Evolutionary conservation across 139 green algal species (phyloP).

Genomic region (Desmodesmus armatus): DNA sequence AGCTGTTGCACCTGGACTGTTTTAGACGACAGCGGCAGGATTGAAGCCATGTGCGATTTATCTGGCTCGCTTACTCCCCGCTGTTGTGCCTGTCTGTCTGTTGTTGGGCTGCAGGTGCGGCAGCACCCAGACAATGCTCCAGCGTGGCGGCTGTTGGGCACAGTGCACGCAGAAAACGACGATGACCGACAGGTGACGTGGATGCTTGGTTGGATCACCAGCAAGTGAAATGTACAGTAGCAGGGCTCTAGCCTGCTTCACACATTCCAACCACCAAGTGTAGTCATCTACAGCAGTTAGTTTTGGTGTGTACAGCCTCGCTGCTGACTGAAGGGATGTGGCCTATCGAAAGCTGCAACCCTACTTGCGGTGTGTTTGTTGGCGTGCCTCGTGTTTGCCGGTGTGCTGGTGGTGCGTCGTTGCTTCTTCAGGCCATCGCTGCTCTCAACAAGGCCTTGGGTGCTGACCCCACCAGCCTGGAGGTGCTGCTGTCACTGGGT

Average conservation of each 20-base stretch:
- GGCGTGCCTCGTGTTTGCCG: too few relatives aligned
- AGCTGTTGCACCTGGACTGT: too few relatives aligned
- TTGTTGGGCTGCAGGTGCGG: constrained; percentile 37
- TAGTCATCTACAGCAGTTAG: too few relatives aligned
- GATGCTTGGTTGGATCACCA: too few relatives aligned
- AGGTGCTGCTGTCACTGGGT: constrained; percentile 93
- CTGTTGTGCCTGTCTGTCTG: neutral
- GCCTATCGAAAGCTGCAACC: too few relatives aligned
- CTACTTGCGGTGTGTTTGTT: neutral
- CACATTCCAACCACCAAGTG: too few relatives aligned
- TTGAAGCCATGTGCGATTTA: too few relatives aligned
- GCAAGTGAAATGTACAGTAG: too few relatives aligned
- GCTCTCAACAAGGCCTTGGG: constrained; percentile 83
- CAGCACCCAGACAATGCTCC: constrained; percentile 79
- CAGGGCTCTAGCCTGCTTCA: too few relatives aligned
- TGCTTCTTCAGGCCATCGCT: constrained; percentile 83
- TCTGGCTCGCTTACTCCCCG: neutral
- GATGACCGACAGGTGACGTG: constrained; percentile 91
- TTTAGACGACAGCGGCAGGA: too few relatives aligned
- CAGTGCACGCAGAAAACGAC: constrained; percentile 98
- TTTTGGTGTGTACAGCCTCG: neutral
- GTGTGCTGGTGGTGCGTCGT: neutral
- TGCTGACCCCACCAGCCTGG: constrained; percentile 83
- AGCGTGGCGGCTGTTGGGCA: constrained; percentile 96
- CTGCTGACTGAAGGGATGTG: neutral